Evolutionary conservation across 2,329 filamentous ascomycete genomes (phyloP).

Genomic region (Catunica adiposa): DNA sequence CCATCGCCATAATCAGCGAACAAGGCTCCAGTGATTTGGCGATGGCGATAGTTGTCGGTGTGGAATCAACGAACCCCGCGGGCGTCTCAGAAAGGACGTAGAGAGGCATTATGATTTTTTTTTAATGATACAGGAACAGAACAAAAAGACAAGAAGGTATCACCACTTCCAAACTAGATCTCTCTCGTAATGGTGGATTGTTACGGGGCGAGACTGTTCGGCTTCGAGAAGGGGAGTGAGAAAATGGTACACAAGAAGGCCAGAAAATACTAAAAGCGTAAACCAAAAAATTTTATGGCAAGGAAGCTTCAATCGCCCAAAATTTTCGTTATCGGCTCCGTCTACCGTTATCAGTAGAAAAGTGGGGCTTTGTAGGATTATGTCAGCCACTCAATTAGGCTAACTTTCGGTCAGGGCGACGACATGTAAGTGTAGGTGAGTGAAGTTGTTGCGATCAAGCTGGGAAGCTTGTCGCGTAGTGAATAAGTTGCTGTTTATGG

Average conservation of each 20-base stretch:
- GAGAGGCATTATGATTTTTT: slow-evolving; percentile 31
- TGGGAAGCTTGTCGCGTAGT: no score
- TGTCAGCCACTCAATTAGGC: slow-evolving; percentile 11
- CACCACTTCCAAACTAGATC: slow-evolving; percentile 9
- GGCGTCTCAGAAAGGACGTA: slow-evolving; percentile 90
- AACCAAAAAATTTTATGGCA: slow-evolving; percentile 15
- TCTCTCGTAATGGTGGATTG: slow-evolving; percentile 11
- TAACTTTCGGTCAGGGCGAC: not conserved
- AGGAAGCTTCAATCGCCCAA: slow-evolving; percentile 14
- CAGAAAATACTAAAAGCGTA: slow-evolving; percentile 10
- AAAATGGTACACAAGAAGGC: slow-evolving; percentile 12
- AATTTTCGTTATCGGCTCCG: slow-evolving; percentile 15
- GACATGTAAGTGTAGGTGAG: not conserved
- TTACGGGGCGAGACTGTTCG: slow-evolving; percentile 3
- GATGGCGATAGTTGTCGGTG: not conserved
- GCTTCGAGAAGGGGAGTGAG: slow-evolving; percentile 9
- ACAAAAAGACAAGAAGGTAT: slow-evolving; percentile 8
- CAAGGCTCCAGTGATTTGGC: not conserved
- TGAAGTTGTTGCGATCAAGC: not conserved
- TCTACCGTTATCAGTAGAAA: slow-evolving; percentile 13
- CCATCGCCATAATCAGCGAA: not conserved
- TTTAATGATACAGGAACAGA: slow-evolving; percentile 4
- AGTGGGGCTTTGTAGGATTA: slow-evolving; percentile 13
- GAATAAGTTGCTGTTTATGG: no score
- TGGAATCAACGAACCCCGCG: slow-evolving; percentile 42